Base-by-base conservation (phyloP, 306 rosid genomes). In the Mucuna pruriens region DNA sequence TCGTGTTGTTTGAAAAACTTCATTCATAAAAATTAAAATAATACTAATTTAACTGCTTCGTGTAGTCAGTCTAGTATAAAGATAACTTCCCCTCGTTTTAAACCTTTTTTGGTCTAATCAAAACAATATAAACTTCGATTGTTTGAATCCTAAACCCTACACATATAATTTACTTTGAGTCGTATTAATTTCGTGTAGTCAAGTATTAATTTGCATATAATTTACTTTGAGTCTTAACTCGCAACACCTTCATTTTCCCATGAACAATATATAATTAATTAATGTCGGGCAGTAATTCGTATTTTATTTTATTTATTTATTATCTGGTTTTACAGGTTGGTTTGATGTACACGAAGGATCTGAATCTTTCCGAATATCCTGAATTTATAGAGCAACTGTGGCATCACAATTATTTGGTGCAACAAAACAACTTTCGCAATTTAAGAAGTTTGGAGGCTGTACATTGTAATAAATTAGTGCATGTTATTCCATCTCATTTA, bases 401-500 rank as follows among this genome's bases (percentile, higher is more conserved):
- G 79, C 4, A 16, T 10, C 1, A 9, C 33, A 49, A 5, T 22
- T n/a, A 34, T n/a, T 22, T 12, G 64, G 25, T 20, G 22, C 67
- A 17, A 2, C 33, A 46, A 13, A 45, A 23, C 11, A 9, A 0
- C 9, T 80, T 80, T 51, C n/a, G 13, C 8, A 34, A 25, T 63
- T 48, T 80, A 34, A 80, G 40, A 61, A 1, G n/a, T n/a, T n/a
- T n/a, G n/a, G n/a, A n/a, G n/a, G n/a, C n/a, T n/a, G n/a, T n/a
- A n/a, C n/a, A n/a, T n/a, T n/a, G 42, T 20, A 0, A 19, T 40
- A 9, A 19, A 54, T 69, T 79, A 11, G 61, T 6, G 60, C 83
- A 61, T 8, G 58, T 29, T 6, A 72, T 80, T 61, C 74, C 84
- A 5, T 71, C 73, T 48, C 74, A 72, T 46, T 80, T 80, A 9